Conservation (phyloP, 345 rosid species). For the Microcos paniculata region DNA sequence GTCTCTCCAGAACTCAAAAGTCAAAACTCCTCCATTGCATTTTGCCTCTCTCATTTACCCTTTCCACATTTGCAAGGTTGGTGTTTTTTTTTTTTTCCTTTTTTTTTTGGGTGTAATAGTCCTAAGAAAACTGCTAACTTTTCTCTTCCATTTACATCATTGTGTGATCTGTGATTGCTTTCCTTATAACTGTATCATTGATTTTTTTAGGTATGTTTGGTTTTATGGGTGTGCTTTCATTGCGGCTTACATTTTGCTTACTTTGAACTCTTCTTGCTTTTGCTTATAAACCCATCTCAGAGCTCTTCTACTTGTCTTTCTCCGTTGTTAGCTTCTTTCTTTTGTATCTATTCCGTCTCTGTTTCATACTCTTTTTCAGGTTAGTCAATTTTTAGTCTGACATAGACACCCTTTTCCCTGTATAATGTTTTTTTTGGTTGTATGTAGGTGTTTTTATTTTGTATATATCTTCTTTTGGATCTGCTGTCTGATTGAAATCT, state of each 20-base stretch:
- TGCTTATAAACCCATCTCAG: constrained; percentile 10
- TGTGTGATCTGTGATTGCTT: background rate
- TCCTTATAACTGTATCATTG: background rate
- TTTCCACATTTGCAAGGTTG: constrained; percentile 2
- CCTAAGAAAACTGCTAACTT: background rate
- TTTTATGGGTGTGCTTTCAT: constrained; percentile 8
- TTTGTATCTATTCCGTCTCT: background rate
- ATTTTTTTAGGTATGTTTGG: too few species aligned
- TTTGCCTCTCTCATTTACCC: background rate
- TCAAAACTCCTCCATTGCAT: too few species aligned
- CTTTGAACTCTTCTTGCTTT: constrained; percentile 1
- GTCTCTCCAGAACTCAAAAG: too few species aligned
- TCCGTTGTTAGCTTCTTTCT: background rate
- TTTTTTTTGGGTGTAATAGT: background rate
- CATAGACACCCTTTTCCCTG: background rate
- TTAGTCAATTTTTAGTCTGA: background rate
- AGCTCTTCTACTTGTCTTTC: background rate
- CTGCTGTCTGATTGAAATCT: background rate
- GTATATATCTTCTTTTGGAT: background rate
- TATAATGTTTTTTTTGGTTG: background rate
- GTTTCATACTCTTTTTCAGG: background rate
- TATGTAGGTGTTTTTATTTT: background rate
- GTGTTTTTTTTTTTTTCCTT: background rate
- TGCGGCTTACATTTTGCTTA: constrained; percentile 8
- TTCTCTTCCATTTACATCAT: background rate